phyloP scores from a whole-genome alignment of 495 filamentous ascomycete species.

The Talaromyces borbonicus region DNA sequence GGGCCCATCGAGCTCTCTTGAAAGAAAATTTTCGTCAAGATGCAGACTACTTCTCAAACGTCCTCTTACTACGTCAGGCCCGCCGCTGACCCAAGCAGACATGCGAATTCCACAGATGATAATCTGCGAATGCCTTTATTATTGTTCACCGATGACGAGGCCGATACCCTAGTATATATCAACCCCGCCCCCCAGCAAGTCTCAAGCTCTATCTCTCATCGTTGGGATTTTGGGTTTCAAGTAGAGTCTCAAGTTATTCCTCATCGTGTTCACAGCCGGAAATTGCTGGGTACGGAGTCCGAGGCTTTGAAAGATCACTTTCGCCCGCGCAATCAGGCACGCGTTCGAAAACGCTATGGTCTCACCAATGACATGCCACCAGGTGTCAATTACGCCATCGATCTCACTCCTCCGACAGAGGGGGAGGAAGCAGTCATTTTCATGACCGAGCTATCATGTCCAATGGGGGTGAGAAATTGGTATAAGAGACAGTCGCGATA shows the following conservation, averaged over 20 bases:
- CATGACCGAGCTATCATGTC: slow-evolving; percentile 48
- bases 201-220: slow-evolving; percentile 14
- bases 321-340: slow-evolving; percentile 21
- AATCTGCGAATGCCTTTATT: slow-evolving; percentile 14
- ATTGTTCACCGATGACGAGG: slow-evolving; percentile 24
- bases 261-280: slow-evolving; percentile 35
- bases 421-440: slow-evolving; percentile 51
- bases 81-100: no score
- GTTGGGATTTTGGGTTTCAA: slow-evolving; percentile 8
- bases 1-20: no score
- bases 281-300: slow-evolving; percentile 37
- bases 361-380: slow-evolving; percentile 22
- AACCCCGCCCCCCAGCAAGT: slow-evolving; percentile 27
- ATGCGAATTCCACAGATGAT: no score
- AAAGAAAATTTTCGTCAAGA: no score
- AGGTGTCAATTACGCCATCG: slow-evolving; percentile 46
- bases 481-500: slow-evolving; percentile 30
- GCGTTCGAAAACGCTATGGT: slow-evolving; percentile 21
- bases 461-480: slow-evolving; percentile 40
- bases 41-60: no score
- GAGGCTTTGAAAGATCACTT: slow-evolving; percentile 39
- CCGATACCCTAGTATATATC: slow-evolving; percentile 47
- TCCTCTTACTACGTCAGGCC: no score
- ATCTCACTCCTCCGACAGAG: slow-evolving; percentile 49
- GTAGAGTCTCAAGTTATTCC: slow-evolving; percentile 18